Evolutionary conservation across 495 filamentous ascomycete genomes (phyloP).

Genomic region (Amorphotheca resinae): DNA sequence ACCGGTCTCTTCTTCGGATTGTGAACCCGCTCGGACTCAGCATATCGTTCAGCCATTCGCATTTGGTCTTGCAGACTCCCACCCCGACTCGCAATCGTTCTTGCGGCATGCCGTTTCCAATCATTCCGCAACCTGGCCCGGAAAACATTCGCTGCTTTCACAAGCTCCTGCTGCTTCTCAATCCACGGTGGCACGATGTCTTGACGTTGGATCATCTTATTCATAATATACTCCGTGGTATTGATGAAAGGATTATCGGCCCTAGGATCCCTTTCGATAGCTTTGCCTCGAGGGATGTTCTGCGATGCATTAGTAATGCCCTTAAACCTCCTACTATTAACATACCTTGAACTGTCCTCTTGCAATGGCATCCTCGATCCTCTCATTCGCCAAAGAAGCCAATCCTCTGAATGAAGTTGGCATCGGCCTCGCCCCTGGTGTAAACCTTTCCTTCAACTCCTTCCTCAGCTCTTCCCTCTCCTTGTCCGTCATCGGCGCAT

Average conservation of each 20-base stretch:
- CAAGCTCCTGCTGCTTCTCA: constrained; percentile 91
- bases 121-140: constrained; percentile 62
- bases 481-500: constrained; percentile 44
- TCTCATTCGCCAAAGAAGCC: constrained; percentile 75
- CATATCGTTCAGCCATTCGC: constrained; percentile 56
- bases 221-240: constrained; percentile 96
- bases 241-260: constrained; percentile 84
- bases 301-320: constrained; percentile 1
- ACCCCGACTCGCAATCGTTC: constrained; percentile 67
- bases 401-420: constrained; percentile 71
- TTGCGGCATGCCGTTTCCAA: constrained; percentile 77
- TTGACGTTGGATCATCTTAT: constrained; percentile 95
- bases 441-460: constrained; percentile 71
- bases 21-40: constrained; percentile 51
- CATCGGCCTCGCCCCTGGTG: constrained; percentile 57
- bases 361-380: constrained; percentile 89
- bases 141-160: constrained; percentile 55
- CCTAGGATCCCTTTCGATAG: constrained; percentile 63
- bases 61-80: constrained; percentile 70
- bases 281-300: constrained; percentile 71
- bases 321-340: background rate
- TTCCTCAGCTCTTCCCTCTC: constrained; percentile 56
- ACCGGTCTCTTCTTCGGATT: constrained; percentile 36
- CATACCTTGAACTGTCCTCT: constrained; percentile 68
- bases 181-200: constrained; percentile 82